Conservation (phyloP, 1,284 basidiomycete species). For the Cryptococcus wingfieldii region DNA sequence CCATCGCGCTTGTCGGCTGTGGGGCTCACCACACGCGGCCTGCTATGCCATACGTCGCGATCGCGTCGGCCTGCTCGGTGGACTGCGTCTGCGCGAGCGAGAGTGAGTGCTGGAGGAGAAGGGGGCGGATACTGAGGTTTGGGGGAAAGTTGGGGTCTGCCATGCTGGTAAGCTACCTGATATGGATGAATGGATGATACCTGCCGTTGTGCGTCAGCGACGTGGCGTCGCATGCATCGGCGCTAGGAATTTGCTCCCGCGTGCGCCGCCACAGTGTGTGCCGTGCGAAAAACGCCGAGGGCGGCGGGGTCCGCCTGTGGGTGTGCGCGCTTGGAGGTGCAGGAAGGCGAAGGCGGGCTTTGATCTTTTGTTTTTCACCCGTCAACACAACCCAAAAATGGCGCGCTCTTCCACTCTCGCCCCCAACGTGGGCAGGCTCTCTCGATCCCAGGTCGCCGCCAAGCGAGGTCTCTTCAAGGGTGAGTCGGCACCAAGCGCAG, state of each 20-base stretch:
- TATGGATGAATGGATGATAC: no score
- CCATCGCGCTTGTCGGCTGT: no score
- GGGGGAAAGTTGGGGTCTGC: slow-evolving; percentile 47
- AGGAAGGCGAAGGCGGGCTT: no score
- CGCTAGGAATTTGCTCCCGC: neutral
- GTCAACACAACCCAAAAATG: slow-evolving; percentile 54
- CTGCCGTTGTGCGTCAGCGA: no score
- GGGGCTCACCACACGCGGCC: slow-evolving; percentile 40
- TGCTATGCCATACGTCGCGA: slow-evolving; percentile 44
- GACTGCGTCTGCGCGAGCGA: slow-evolving; percentile 11
- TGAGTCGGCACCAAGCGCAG: slow-evolving; percentile 20
- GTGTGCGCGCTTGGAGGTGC: slow-evolving; percentile 1
- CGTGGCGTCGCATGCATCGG: neutral
- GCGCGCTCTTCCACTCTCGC: slow-evolving; percentile 85
- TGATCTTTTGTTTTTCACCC: slow-evolving; percentile 9
- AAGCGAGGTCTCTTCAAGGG: slow-evolving; percentile 66
- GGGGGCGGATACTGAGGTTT: slow-evolving; percentile 39
- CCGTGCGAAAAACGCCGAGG: neutral
- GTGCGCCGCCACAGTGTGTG: neutral
- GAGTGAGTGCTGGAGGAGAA: slow-evolving; percentile 14
- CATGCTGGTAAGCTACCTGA: slow-evolving; percentile 3
- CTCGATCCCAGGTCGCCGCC: slow-evolving; percentile 72
- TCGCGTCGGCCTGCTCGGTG: slow-evolving; percentile 30
- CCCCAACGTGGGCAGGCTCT: slow-evolving; percentile 77
- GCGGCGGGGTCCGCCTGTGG: no score